Conservation (phyloP, 345 rosid genomes). For the Eucalyptus coolabah region DNA sequence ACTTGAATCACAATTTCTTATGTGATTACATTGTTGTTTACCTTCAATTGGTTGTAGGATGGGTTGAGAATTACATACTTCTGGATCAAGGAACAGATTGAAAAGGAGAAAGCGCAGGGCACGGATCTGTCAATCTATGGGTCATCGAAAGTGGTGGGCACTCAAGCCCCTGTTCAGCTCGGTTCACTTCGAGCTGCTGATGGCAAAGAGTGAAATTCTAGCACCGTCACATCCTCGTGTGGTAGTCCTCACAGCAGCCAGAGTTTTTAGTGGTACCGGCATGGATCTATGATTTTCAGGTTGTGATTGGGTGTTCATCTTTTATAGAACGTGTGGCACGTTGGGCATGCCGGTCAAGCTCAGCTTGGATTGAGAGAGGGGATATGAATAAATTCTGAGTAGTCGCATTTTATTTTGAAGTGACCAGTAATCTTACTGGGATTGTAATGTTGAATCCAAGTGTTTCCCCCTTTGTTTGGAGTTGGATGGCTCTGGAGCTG, state of each 20-base stretch:
- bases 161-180: conserved; percentile 95
- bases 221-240: background rate
- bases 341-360: background rate
- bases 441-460: background rate
- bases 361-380: background rate
- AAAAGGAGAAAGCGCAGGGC: conserved; percentile 84
- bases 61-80: conserved; percentile 88
- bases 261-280: background rate
- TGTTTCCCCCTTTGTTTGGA: background rate
- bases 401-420: background rate
- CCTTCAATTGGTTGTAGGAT: conserved; percentile 34
- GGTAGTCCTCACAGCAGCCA: background rate
- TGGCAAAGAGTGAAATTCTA: conserved; percentile 51
- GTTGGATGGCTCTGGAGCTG: background rate
- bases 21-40: background rate
- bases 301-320: background rate
- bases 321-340: background rate
- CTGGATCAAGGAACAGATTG: conserved; percentile 95
- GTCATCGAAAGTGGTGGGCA: conserved; percentile 93
- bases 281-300: background rate
- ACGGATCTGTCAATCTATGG: conserved; percentile 70
- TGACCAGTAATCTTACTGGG: background rate
- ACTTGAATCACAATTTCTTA: background rate
- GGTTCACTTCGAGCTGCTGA: conserved; percentile 92
- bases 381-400: background rate